A percentile compares a stretch with the other conserved stretches of the same genome.
These are phyloP conservation scores for Mikania micrantha DNA, from an alignment of 129 eudicot genomes.

Conservation along the genomic window DNA sequence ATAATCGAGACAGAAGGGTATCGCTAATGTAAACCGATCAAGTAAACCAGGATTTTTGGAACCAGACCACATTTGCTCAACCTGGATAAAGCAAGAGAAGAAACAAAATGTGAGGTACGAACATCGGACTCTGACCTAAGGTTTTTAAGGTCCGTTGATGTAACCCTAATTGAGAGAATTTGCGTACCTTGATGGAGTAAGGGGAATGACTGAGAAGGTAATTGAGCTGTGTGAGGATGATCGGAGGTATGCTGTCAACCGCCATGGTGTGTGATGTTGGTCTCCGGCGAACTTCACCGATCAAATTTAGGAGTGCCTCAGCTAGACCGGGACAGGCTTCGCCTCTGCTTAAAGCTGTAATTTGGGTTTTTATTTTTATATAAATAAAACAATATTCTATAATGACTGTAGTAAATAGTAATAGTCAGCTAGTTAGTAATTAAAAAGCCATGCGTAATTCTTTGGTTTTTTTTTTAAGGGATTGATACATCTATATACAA, in stretches of 20 bases:
- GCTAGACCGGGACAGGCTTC: neutral
- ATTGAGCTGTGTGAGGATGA: slow-evolving; percentile 69
- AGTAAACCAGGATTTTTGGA: slow-evolving; percentile 45
- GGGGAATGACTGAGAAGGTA: slow-evolving; percentile 67
- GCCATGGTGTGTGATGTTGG: slow-evolving; percentile 36
- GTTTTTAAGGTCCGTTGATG: neutral
- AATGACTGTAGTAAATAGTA: too few relatives aligned
- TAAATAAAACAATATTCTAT: too few relatives aligned
- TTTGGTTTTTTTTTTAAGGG: too few relatives aligned
- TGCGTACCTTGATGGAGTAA: slow-evolving; percentile 62
- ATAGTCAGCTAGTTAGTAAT: too few relatives aligned
- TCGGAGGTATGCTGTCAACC: slow-evolving; percentile 64
- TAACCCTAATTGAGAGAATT: slow-evolving; percentile 13
- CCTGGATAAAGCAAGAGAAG: slow-evolving; percentile 28
- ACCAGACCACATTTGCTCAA: slow-evolving; percentile 74
- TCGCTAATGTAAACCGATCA: slow-evolving; percentile 67
- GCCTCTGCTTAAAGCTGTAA: neutral
- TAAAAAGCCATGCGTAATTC: too few relatives aligned
- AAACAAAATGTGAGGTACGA: neutral
- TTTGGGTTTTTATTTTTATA: too few relatives aligned
- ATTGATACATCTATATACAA: too few relatives aligned
- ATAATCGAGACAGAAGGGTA: slow-evolving; percentile 74
- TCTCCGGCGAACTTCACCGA: slow-evolving; percentile 10
- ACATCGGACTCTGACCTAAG: slow-evolving; percentile 8
- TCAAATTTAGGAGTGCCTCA: neutral